Conservation (phyloP, 2,329 filamentous ascomycete genomes). For the Chaetothyriales sp. region DNA sequence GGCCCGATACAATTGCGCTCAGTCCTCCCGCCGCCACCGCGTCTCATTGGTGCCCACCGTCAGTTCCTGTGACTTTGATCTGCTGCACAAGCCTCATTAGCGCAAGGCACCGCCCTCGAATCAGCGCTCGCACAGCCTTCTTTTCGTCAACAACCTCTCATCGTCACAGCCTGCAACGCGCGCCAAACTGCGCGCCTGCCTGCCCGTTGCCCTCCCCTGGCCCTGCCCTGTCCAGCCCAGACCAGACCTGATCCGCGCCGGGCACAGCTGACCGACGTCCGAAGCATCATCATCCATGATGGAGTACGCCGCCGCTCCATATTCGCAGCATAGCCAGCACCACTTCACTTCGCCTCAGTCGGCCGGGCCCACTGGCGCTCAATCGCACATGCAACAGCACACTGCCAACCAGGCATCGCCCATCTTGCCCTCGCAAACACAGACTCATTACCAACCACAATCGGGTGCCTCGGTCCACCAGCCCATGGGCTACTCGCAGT, state of each 20-base stretch:
- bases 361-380: conserved; percentile 44
- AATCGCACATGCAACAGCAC: conserved; percentile 46
- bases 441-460: conserved; percentile 50
- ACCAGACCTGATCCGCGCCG: background rate
- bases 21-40: background rate
- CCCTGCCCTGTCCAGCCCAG: background rate
- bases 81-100: background rate
- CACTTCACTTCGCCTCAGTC: conserved; percentile 47
- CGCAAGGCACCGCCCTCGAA: background rate
- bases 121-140: background rate
- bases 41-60: background rate
- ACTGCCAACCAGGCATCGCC: conserved; percentile 57
- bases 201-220: background rate
- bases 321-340: conserved; percentile 52
- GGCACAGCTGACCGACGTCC: background rate
- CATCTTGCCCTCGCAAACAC: conserved; percentile 59
- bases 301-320: conserved; percentile 51
- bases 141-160: background rate
- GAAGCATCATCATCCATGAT: conserved; percentile 35
- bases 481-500: conserved; percentile 70
- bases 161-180: background rate
- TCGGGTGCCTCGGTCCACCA: conserved; percentile 45
- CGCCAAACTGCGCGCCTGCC: background rate
- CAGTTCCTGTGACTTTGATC: background rate
- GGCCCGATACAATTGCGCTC: background rate